phyloP scores from a whole-genome alignment of 176 grass and related monocot species.

The Rhynchospora pubera region DNA sequence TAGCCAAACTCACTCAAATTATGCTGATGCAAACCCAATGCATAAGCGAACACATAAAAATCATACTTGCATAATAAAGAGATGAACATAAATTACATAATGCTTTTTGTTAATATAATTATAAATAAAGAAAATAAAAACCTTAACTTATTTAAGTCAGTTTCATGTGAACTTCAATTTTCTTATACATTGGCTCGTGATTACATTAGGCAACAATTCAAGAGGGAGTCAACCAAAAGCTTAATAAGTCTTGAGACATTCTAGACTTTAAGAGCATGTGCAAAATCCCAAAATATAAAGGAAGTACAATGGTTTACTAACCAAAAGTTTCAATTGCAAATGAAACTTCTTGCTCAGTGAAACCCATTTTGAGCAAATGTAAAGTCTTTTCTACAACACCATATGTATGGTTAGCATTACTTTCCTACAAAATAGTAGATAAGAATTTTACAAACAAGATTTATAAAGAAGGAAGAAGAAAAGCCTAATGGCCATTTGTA shows the following conservation, averaged over 20 bases:
- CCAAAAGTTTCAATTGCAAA: constrained; percentile 70
- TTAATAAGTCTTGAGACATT: background rate
- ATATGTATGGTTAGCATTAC: constrained; percentile 54
- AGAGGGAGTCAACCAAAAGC: background rate
- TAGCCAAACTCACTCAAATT: no score
- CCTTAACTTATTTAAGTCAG: no score
- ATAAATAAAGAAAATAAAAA: no score
- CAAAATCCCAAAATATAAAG: background rate
- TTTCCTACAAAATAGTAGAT: constrained; percentile 23
- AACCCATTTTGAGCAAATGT: constrained; percentile 64
- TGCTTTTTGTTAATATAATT: no score
- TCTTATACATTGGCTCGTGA: no score
- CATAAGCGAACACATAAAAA: no score
- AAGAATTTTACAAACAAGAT: background rate
- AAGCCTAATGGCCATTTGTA: background rate
- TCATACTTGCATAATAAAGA: no score
- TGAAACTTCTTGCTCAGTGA: constrained; percentile 88
- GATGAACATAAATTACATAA: no score
- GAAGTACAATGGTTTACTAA: constrained; percentile 22
- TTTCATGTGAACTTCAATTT: no score
- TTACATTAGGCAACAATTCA: no score
- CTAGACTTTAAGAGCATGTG: background rate
- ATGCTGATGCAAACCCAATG: no score
- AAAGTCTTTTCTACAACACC: constrained; percentile 61
- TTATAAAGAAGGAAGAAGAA: background rate